phyloP scores from a whole-genome alignment of 2,329 filamentous ascomycete species.

The Penicillium sp. region DNA sequence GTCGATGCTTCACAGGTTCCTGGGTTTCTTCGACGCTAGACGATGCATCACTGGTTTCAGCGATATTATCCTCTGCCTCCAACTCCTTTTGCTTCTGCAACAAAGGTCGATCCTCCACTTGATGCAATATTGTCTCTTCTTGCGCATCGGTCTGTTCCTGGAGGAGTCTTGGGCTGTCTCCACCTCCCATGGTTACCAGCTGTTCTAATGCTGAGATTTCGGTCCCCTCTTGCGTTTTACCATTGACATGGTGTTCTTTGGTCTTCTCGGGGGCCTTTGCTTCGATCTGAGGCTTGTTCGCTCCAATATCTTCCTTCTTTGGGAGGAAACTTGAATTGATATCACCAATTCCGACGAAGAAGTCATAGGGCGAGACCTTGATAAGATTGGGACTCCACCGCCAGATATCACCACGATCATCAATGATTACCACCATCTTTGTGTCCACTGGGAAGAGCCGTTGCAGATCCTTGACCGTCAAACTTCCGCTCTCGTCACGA shows the following conservation, averaged over 20 bases:
- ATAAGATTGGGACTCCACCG: constrained; percentile 89
- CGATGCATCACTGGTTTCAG: constrained; percentile 52
- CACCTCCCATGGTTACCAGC: constrained; percentile 71
- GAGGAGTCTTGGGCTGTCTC: constrained; percentile 66
- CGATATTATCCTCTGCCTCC: constrained; percentile 76
- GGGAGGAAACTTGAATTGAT: constrained; percentile 98
- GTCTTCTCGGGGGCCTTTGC: constrained; percentile 27
- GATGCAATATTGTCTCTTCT: constrained; percentile 81
- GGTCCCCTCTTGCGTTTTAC: constrained; percentile 25
- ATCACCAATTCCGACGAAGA: constrained; percentile 96
- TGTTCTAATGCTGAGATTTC: constrained; percentile 67
- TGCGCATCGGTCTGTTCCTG: constrained; percentile 80
- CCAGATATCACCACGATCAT: constrained; percentile 96
- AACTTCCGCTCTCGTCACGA: constrained; percentile 92
- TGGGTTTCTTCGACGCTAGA: constrained; percentile 43
- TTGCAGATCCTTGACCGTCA: constrained; percentile 85
- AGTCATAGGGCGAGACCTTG: constrained; percentile 93
- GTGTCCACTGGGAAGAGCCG: constrained; percentile 94
- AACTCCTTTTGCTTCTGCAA: constrained; percentile 90
- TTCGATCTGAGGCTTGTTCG: constrained; percentile 45
- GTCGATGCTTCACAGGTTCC: constrained; percentile 51
- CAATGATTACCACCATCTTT: constrained; percentile 99
- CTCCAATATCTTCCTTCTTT: constrained; percentile 61
- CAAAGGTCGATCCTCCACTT: constrained; percentile 83
- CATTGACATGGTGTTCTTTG: constrained; percentile 35